phyloP scores from a whole-genome alignment of 2,329 filamentous ascomycete genomes.

The Fusarium sp. region DNA sequence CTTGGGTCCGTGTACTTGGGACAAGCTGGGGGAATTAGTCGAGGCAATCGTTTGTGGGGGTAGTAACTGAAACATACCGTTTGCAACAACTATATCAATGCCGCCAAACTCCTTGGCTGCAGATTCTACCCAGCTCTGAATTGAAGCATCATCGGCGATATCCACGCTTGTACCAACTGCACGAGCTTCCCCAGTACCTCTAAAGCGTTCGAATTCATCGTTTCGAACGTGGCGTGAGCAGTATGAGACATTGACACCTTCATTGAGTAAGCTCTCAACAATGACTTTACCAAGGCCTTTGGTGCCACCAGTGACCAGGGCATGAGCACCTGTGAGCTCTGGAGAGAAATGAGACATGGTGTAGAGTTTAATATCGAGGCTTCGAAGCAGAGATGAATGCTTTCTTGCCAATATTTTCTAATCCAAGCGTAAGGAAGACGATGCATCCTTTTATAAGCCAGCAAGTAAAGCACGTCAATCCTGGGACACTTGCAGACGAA shows the following conservation, averaged over 20 bases:
- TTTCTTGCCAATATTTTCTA: too few species aligned
- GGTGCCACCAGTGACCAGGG: constrained; percentile 22
- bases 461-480: rapidly evolving
- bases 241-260: constrained; percentile 50
- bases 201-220: constrained; percentile 43
- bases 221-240: constrained; percentile 39
- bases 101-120: constrained; percentile 16
- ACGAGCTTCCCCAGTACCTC: constrained; percentile 21
- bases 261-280: constrained; percentile 38
- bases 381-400: too few species aligned
- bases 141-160: constrained; percentile 30
- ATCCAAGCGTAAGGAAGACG: too few species aligned
- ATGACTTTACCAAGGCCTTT: constrained; percentile 49
- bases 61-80: neutral
- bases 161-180: constrained; percentile 44
- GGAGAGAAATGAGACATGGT: constrained; percentile 21
- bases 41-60: rapidly evolving
- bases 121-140: constrained; percentile 9
- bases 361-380: too few species aligned
- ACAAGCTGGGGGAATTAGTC: constrained; percentile 14
- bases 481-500: too few species aligned
- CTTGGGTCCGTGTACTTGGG: constrained; percentile 22
- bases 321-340: constrained; percentile 18
- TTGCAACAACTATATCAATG: constrained; percentile 20
- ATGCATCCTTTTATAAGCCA: constrained; percentile 1